Evolutionary conservation across 2,329 filamentous ascomycete genomes (phyloP).

Genomic region (Leptographium wingfieldii): DNA sequence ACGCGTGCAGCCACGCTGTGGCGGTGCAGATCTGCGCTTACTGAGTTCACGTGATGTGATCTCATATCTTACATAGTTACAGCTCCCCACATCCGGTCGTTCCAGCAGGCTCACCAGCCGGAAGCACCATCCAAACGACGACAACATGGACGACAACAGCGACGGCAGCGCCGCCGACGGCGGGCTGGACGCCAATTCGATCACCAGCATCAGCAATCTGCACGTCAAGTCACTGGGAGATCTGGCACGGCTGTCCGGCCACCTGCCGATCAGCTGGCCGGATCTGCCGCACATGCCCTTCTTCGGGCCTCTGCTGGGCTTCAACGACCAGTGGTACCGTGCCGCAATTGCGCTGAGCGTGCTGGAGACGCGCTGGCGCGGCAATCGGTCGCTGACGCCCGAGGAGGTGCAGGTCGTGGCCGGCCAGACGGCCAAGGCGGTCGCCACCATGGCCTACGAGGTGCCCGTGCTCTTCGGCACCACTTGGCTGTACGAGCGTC

Average conservation of each 20-base stretch:
- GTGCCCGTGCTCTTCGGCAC: slow-evolving; percentile 4
- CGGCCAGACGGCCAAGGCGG: slow-evolving; percentile 7
- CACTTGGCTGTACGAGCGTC: slow-evolving; percentile 2
- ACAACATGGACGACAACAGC: not conserved
- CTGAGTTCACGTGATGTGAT: too few relatives aligned
- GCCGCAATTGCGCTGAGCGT: slow-evolving; percentile 7
- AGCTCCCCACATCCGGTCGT: not conserved
- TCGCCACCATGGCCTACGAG: slow-evolving; percentile 6
- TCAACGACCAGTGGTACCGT: slow-evolving; percentile 8
- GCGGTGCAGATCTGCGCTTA: too few relatives aligned
- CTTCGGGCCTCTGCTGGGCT: slow-evolving; percentile 6
- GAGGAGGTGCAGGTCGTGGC: slow-evolving; percentile 12
- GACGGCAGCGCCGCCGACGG: not conserved
- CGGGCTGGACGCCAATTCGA: slow-evolving; percentile 2
- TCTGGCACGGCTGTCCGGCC: slow-evolving; percentile 4
- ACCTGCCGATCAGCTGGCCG: slow-evolving; percentile 10
- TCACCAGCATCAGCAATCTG: slow-evolving; percentile 3
- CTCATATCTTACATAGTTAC: too few relatives aligned
- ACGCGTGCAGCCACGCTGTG: too few relatives aligned
- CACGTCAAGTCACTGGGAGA: slow-evolving; percentile 6
- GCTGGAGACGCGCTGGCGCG: slow-evolving; percentile 7
- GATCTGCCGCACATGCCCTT: slow-evolving; percentile 10
- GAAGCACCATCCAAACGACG: not conserved
- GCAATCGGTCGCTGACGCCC: slow-evolving; percentile 9
- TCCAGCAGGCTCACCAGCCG: not conserved